These are phyloP conservation scores for Sporobolomyces pararoseus DNA, from an alignment of 768 basidiomycete genomes.

Conservation along the genomic window DNA sequence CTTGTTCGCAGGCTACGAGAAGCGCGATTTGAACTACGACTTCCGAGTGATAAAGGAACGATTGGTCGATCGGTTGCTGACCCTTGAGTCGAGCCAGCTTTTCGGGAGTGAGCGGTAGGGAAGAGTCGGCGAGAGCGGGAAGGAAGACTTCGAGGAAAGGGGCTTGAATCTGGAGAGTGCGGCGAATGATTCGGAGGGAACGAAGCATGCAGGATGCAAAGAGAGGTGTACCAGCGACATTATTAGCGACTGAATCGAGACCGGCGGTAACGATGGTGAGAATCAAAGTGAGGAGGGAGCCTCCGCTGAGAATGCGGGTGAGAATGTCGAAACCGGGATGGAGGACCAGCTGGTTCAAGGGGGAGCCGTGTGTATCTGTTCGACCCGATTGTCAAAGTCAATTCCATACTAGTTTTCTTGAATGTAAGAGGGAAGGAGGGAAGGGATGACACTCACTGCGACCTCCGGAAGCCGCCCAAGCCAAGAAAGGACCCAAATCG, in stretches of 20 bases:
- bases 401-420: not conserved
- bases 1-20: conserved; percentile 63
- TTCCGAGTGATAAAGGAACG: conserved; percentile 67
- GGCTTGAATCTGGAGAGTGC: conserved; percentile 78
- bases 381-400: not conserved
- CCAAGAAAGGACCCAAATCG: conserved; percentile 69
- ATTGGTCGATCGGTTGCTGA: conserved; percentile 45
- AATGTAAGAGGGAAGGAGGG: conserved; percentile 22
- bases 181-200: conserved; percentile 72
- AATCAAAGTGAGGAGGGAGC: conserved; percentile 67
- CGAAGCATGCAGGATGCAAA: conserved; percentile 73
- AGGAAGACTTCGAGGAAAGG: conserved; percentile 84
- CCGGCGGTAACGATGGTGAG: conserved; percentile 78
- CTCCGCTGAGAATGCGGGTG: conserved; percentile 68
- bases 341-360: conserved; percentile 45
- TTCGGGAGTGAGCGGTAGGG: conserved; percentile 51
- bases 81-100: conserved; percentile 50
- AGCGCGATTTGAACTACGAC: conserved; percentile 77
- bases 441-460: conserved; percentile 2
- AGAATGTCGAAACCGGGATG: conserved; percentile 88
- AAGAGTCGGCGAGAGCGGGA: conserved; percentile 67
- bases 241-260: conserved; percentile 68
- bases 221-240: conserved; percentile 56
- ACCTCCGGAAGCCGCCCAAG: conserved; percentile 47
- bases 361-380: conserved; percentile 29